These are phyloP conservation scores for Populus hybrid DNA, from an alignment of 441 rosid genomes.

Conservation along the genomic window DNA sequence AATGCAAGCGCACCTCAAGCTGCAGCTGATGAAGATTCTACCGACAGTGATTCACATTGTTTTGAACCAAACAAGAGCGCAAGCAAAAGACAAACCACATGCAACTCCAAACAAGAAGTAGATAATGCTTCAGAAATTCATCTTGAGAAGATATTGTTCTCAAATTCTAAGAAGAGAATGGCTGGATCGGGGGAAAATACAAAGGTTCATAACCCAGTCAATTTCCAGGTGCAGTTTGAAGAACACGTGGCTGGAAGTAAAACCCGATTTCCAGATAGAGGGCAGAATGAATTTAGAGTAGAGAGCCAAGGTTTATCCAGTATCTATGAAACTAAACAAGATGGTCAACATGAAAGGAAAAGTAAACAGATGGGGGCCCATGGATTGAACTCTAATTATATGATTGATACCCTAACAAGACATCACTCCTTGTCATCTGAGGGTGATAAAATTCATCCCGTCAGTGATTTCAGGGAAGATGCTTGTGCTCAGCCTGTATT, in stretches of 20 bases:
- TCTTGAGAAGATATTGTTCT: conserved; percentile 21
- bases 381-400: conserved; percentile 28
- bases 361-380: conserved; percentile 15
- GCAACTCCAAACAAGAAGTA: conserved; percentile 19
- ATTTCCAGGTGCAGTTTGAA: conserved; percentile 26
- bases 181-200: conserved; percentile 27
- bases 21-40: conserved; percentile 55
- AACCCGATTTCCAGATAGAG: conserved; percentile 19
- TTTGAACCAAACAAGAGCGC: conserved; percentile 52
- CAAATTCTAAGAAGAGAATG: conserved; percentile 29
- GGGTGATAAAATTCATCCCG: conserved; percentile 48
- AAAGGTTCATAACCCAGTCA: conserved; percentile 34
- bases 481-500: conserved; percentile 38
- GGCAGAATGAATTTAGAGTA: conserved; percentile 26
- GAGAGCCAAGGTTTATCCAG: conserved; percentile 24
- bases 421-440: conserved; percentile 55
- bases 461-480: conserved; percentile 37
- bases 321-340: conserved; percentile 16
- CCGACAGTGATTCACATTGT: conserved; percentile 52
- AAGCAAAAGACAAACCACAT: background rate
- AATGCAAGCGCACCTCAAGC: conserved; percentile 56
- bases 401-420: conserved; percentile 31
- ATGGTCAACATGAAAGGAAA: conserved; percentile 20
- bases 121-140: conserved; percentile 23
- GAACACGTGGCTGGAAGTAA: conserved; percentile 16